phyloP scores from a whole-genome alignment of 140 eudicot genomes.

The Oenanthe javanica region DNA sequence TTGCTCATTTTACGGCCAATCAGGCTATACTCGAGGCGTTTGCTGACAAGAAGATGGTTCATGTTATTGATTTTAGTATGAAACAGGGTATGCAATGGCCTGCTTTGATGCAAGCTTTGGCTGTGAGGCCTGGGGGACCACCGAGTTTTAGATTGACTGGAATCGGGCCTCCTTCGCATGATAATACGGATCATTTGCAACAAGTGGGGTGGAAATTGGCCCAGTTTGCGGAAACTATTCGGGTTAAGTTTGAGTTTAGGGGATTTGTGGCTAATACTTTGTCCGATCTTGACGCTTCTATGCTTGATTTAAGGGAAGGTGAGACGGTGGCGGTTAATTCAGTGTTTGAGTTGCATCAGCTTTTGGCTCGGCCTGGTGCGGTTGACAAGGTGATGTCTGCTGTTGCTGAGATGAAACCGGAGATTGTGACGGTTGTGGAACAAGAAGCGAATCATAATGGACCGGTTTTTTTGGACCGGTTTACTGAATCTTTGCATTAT shows the following conservation, averaged over 20 bases:
- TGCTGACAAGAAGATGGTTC: slow-evolving; percentile 44
- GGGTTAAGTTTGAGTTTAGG: slow-evolving; percentile 56
- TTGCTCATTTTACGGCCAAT: slow-evolving; percentile 92
- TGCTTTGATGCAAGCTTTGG: slow-evolving; percentile 79
- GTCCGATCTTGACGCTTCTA: slow-evolving; percentile 57
- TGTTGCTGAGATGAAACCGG: slow-evolving; percentile 45
- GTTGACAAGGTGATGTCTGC: slow-evolving; percentile 56
- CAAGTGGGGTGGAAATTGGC: slow-evolving; percentile 79
- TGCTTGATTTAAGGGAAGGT: slow-evolving; percentile 45
- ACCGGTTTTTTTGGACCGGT: slow-evolving; percentile 55
- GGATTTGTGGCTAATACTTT: slow-evolving; percentile 56
- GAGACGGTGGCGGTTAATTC: slow-evolving; percentile 82
- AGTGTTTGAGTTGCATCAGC: slow-evolving; percentile 56
- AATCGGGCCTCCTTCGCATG: slow-evolving; percentile 60
- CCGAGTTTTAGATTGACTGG: slow-evolving; percentile 78
- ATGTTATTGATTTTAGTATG: slow-evolving; percentile 85
- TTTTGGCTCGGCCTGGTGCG: slow-evolving; percentile 48
- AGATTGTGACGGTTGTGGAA: slow-evolving; percentile 62
- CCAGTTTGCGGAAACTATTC: slow-evolving; percentile 60
- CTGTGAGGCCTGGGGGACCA: slow-evolving; percentile 72
- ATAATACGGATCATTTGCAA: slow-evolving; percentile 50
- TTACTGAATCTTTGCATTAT: slow-evolving; percentile 69
- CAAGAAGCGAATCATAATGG: slow-evolving; percentile 79
- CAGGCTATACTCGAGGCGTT: slow-evolving; percentile 89
- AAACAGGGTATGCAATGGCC: slow-evolving; percentile 99